Percentiles rank a stretch among this genome's conserved stretches.
Evolutionary conservation across 2,329 filamentous ascomycete genomes (phyloP).

Genomic region (Xylaria sp.): DNA sequence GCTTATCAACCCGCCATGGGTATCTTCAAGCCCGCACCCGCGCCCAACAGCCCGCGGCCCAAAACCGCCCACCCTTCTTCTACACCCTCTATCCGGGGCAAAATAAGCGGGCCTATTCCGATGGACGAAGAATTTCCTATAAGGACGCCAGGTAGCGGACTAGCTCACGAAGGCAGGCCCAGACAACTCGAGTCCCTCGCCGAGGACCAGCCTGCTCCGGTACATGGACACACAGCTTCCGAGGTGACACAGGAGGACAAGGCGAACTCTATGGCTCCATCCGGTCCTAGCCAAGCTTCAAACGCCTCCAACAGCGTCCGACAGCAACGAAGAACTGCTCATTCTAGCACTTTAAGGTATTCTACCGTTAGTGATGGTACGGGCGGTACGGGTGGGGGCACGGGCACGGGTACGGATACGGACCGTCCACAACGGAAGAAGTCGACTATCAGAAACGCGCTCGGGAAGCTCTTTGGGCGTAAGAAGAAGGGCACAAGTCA

Average conservation of each 20-base stretch:
- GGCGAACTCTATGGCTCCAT: constrained; percentile 25
- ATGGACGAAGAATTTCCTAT: constrained; percentile 61
- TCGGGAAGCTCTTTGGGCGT: constrained; percentile 62
- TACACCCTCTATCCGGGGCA: constrained; percentile 55
- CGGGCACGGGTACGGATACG: constrained; percentile 34
- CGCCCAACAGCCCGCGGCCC: constrained; percentile 44
- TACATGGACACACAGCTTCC: constrained; percentile 22
- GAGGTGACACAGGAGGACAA: constrained; percentile 28
- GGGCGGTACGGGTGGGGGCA: constrained; percentile 37
- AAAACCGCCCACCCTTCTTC: constrained; percentile 41
- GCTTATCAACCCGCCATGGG: constrained; percentile 36
- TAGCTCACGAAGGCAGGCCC: constrained; percentile 38
- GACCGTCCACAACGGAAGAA: constrained; percentile 56
- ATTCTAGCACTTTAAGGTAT: constrained; percentile 48
- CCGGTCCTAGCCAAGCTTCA: constrained; percentile 33
- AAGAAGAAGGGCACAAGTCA: constrained; percentile 52
- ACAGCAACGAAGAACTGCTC: constrained; percentile 39
- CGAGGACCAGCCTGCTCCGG: constrained; percentile 26
- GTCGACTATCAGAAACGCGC: constrained; percentile 57
- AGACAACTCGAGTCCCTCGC: constrained; percentile 22
- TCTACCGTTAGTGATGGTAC: constrained; percentile 52
- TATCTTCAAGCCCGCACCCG: constrained; percentile 50
- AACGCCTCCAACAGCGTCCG: constrained; percentile 33
- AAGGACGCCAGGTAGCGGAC: constrained; percentile 45
- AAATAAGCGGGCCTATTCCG: constrained; percentile 64